Base-by-base conservation (phyloP, 2,329 filamentous ascomycete genomes). In the Exophiala lecanii-corni region DNA sequence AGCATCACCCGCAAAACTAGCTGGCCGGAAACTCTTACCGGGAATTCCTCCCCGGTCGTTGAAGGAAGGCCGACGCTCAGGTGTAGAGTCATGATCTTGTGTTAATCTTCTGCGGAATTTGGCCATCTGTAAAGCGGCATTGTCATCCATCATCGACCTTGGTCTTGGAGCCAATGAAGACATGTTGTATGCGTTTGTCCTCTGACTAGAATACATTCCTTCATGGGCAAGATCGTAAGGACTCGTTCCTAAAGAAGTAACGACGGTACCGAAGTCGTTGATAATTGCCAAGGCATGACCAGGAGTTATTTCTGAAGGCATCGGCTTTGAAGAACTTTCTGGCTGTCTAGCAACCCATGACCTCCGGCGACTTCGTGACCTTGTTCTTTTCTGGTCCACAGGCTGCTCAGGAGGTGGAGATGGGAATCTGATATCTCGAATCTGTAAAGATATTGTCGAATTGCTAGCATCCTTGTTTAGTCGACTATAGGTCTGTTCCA, bases 31-130 rank as follows among this genome's bases (percentile, higher is more conserved):
- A 20, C 46, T 43, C 33, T 44, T 55, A 9, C 53, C 50, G 17
- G 54, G 50, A 37, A 55, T 48, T 21, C 53, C 53, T 34, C 49
- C 48, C 43, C 53, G 44, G 26, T 55, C 54, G 19, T 57, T 53
- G 36, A 54, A 52, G 7, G 44, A 52, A n/a, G 35, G 21, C 18
- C 32, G 45, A 31, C 47, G 44, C 12, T 40, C 19, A 20, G 35
- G 20, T 7, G 17, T 19, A 18, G 21, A 31, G 7, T 43, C 43
- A 18, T 45, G 47, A 31, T 53, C 45, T 21, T 44, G 39, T 19
- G 41, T 39, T 9, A 50, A 43, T 19, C 45, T 36, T 23, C 53
- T 51, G 32, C 53, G 43, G n/a, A 30, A 15, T 18, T 45, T 41
- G 2, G 51, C 41, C 18, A 54, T 17, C 15, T 54, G 41, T 19